Percentiles rank a stretch among this genome's conserved stretches.
Conservation (phyloP, 2,329 filamentous ascomycete genomes). For the Fusarium sororula region DNA sequence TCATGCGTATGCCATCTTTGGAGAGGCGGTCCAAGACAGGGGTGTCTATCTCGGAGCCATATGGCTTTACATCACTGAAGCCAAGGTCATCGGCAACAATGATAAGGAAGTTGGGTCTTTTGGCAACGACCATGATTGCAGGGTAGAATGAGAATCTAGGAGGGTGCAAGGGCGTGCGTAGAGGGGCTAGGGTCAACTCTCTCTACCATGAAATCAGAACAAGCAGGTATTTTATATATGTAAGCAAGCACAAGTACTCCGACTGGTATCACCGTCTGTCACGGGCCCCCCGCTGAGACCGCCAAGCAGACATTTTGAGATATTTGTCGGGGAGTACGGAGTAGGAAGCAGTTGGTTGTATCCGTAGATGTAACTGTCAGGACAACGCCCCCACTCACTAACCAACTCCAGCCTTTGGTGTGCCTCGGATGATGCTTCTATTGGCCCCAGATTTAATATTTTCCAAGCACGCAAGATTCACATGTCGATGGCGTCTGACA, state of each 20-base stretch:
- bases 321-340: neutral
- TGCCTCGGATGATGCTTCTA: neutral
- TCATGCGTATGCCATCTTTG: constrained; percentile 60
- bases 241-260: neutral
- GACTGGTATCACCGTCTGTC: rapidly evolving
- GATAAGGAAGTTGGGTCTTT: constrained; percentile 41
- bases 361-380: neutral
- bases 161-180: rapidly evolving
- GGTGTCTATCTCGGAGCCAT: constrained; percentile 65
- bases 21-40: constrained; percentile 63
- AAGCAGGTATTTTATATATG: neutral
- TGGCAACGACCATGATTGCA: neutral
- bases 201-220: neutral
- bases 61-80: constrained; percentile 44
- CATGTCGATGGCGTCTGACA: neutral
- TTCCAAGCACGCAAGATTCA: constrained; percentile 5
- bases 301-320: neutral
- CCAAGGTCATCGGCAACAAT: constrained; percentile 43
- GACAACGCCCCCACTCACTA: neutral
- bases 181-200: neutral
- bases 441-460: neutral
- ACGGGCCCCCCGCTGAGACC: rapidly evolving
- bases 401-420: neutral
- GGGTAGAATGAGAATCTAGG: neutral
- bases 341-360: neutral